phyloP scores from a whole-genome alignment of 345 rosid genomes.

The Syzygium jambos region DNA sequence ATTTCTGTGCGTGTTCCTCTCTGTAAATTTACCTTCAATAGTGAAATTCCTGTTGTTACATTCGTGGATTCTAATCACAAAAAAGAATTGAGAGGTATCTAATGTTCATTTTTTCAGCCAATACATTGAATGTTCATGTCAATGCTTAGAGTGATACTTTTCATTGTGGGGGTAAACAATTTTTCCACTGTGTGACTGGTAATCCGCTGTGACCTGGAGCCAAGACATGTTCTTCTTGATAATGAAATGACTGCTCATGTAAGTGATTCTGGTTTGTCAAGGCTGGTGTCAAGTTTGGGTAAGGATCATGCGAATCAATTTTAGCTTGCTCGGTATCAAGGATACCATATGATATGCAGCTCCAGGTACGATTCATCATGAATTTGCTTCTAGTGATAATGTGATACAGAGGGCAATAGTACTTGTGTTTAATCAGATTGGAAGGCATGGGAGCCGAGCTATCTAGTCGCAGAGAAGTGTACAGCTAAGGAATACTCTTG shows the following conservation, averaged over 20 bases:
- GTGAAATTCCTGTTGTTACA: not conserved
- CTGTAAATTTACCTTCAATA: not conserved
- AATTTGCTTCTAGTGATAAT: not conserved
- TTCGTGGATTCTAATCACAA: too few relatives aligned
- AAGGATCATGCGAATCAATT: not conserved
- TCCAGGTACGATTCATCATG: not conserved
- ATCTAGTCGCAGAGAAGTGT: not conserved
- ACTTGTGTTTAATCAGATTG: rapidly evolving
- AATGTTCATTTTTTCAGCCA: not conserved
- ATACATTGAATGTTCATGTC: not conserved
- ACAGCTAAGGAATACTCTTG: not conserved
- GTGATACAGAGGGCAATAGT: not conserved
- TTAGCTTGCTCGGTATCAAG: not conserved
- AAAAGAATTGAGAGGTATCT: not conserved
- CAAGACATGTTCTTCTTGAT: not conserved
- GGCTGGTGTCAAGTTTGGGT: not conserved
- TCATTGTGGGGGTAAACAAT: not conserved
- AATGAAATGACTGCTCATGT: not conserved
- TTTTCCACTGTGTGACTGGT: not conserved
- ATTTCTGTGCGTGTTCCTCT: not conserved
- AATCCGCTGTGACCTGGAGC: not conserved
- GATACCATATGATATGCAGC: not conserved
- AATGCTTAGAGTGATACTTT: not conserved
- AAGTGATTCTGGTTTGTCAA: not conserved
- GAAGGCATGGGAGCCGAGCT: not conserved